phyloP scores from a whole-genome alignment of 2,329 filamentous ascomycete genomes.

The Talaromyces piceae region DNA sequence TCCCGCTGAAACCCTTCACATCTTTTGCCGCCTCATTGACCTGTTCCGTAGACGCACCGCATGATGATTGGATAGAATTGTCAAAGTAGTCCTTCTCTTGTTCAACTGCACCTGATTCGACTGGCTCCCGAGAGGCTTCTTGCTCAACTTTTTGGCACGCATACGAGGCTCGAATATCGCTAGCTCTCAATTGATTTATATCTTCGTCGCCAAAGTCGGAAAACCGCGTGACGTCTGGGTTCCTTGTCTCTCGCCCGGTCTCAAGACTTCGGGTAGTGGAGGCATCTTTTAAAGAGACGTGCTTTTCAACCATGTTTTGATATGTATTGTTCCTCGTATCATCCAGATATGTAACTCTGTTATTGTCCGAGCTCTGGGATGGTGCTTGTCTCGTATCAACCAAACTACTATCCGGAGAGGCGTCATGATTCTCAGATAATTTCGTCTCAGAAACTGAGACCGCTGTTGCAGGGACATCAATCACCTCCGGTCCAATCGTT shows the following conservation, averaged over 20 bases:
- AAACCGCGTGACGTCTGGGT: background rate
- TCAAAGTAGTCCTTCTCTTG: slow-evolving; percentile 15
- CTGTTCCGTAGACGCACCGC: background rate
- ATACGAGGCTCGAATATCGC: slow-evolving; percentile 29
- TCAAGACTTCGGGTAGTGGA: background rate
- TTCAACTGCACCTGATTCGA: slow-evolving; percentile 18
- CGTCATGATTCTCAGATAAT: background rate
- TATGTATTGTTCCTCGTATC: background rate
- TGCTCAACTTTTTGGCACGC: slow-evolving; percentile 15
- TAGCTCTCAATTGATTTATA: slow-evolving; percentile 27
- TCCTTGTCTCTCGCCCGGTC: background rate
- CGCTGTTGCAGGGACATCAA: background rate
- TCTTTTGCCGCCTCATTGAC: background rate
- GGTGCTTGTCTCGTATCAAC: background rate
- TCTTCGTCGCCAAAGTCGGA: slow-evolving; percentile 18
- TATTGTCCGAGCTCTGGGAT: background rate
- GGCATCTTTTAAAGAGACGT: background rate
- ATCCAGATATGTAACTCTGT: background rate
- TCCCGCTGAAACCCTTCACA: slow-evolving; percentile 7
- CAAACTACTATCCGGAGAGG: background rate
- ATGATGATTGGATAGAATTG: slow-evolving; percentile 3
- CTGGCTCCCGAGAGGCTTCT: no score
- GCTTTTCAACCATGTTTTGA: background rate
- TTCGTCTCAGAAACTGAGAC: background rate
- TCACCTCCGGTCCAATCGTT: background rate